phyloP scores from a whole-genome alignment of 805 yeast genomes.

The Suhomyces kilbournensis region DNA sequence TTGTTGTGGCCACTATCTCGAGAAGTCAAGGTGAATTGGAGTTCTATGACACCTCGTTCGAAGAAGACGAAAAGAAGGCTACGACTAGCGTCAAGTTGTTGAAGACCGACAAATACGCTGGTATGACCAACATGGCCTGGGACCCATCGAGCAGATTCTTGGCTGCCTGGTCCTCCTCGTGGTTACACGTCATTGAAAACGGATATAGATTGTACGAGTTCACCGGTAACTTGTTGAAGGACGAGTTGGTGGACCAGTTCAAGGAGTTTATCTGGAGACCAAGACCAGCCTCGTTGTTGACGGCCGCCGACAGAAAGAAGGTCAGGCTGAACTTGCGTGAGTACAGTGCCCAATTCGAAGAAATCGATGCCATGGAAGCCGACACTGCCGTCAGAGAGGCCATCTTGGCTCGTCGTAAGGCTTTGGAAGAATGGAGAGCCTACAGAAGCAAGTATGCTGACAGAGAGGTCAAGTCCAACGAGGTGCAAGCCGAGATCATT shows the following conservation, averaged over 20 bases:
- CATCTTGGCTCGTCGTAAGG: conserved; percentile 76
- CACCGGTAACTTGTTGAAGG: conserved; percentile 73
- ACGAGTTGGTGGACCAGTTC: conserved; percentile 77
- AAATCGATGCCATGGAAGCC: conserved; percentile 93
- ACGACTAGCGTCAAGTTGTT: conserved; percentile 62
- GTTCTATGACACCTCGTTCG: conserved; percentile 82
- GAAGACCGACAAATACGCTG: conserved; percentile 61
- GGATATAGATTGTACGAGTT: conserved; percentile 88
- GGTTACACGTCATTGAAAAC: conserved; percentile 82
- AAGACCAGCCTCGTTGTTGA: conserved; percentile 78
- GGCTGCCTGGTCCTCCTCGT: conserved; percentile 81
- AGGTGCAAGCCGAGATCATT: conserved; percentile 50
- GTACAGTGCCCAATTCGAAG: conserved; percentile 90
- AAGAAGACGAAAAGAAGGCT: conserved; percentile 60
- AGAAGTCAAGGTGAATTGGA: conserved; percentile 64
- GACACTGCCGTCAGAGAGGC: conserved; percentile 87
- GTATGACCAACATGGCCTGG: conserved; percentile 85
- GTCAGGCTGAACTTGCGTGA: conserved; percentile 86
- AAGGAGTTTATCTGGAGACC: conserved; percentile 96
- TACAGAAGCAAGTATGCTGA: conserved; percentile 57
- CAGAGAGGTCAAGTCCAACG: conserved; percentile 43
- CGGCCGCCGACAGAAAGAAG: conserved; percentile 79
- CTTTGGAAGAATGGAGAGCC: conserved; percentile 79
- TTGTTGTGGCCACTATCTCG: conserved; percentile 48
- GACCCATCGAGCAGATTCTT: conserved; percentile 94